Evolutionary conservation across 2,329 filamentous ascomycete species (phyloP).

Genomic region (Tolypocladium pustulatum): DNA sequence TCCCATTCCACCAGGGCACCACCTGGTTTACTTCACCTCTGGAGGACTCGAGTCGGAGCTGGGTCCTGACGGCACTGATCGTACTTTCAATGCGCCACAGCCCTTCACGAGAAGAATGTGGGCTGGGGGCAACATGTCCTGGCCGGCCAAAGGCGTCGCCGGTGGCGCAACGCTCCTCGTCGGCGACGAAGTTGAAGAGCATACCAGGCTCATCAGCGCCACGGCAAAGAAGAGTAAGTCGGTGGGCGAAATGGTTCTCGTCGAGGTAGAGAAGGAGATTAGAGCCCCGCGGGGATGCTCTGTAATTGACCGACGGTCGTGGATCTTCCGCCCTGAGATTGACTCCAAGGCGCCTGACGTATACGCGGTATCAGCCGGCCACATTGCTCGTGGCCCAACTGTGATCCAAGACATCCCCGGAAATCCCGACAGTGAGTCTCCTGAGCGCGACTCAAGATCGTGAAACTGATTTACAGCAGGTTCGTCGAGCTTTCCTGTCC

Average conservation of each 20-base stretch:
- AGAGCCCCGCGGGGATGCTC: slow-evolving; percentile 38
- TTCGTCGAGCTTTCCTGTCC: slow-evolving; percentile 10
- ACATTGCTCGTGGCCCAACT: slow-evolving; percentile 12
- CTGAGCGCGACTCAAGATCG: not conserved
- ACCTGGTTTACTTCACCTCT: slow-evolving; percentile 55
- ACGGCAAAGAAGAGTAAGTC: slow-evolving; percentile 42
- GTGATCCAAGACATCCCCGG: slow-evolving; percentile 11
- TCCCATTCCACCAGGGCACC: slow-evolving; percentile 46
- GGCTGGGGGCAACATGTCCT: slow-evolving; percentile 51
- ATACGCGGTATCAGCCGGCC: slow-evolving; percentile 8
- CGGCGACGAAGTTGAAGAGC: slow-evolving; percentile 45
- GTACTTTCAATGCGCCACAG: slow-evolving; percentile 44
- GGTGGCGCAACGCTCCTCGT: slow-evolving; percentile 28
- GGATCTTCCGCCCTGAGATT: slow-evolving; percentile 32
- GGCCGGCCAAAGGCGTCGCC: slow-evolving; percentile 26
- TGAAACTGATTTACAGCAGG: not conserved
- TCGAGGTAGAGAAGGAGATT: slow-evolving; percentile 52
- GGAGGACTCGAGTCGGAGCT: slow-evolving; percentile 41
- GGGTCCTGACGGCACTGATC: slow-evolving; percentile 50
- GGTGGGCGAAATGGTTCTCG: slow-evolving; percentile 52
- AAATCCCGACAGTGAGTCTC: slow-evolving; percentile 6
- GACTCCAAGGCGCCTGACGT: slow-evolving; percentile 8
- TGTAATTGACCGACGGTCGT: slow-evolving; percentile 43
- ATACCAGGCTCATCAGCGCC: slow-evolving; percentile 42
- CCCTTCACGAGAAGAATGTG: slow-evolving; percentile 58